A percentile compares a stretch with the other conserved stretches of the same genome.
phyloP scores from a whole-genome alignment of 192 early-diverging fungal genomes.

The Entomortierella beljakovae region DNA sequence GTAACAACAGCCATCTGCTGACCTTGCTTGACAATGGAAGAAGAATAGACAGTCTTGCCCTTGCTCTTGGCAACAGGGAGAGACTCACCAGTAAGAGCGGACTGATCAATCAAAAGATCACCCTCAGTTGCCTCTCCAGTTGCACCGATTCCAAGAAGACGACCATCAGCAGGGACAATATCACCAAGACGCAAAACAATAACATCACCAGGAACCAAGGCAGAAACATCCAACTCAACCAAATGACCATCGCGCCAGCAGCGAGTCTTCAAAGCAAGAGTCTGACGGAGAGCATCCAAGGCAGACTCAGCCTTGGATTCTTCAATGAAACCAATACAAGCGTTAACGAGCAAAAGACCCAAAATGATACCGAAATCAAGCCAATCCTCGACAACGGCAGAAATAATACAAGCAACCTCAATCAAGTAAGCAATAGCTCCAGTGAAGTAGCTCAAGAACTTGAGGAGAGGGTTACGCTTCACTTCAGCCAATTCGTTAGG shows the following conservation, averaged over 20 bases:
- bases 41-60: constrained; percentile 86
- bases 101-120: constrained; percentile 88
- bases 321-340: constrained; percentile 92
- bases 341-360: constrained; percentile 84
- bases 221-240: constrained; percentile 75
- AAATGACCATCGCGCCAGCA: constrained; percentile 82
- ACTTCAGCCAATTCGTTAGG: constrained; percentile 84
- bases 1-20: constrained; percentile 91
- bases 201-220: constrained; percentile 91
- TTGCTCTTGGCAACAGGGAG: constrained; percentile 88
- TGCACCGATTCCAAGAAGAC: constrained; percentile 79
- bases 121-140: constrained; percentile 82
- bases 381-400: constrained; percentile 71
- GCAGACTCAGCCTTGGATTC: constrained; percentile 94
- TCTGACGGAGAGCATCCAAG: constrained; percentile 93
- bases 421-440: constrained; percentile 91
- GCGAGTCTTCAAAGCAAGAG: constrained; percentile 87
- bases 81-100: constrained; percentile 93
- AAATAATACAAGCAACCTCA: constrained; percentile 87
- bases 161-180: constrained; percentile 92
- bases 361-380: constrained; percentile 87
- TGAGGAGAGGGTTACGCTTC: constrained; percentile 85
- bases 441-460: constrained; percentile 87
- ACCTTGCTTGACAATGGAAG: constrained; percentile 93
- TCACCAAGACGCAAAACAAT: constrained; percentile 93